These are phyloP conservation scores for Verticillium dahliae DNA, from an alignment of 2,329 filamentous ascomycete genomes.

Conservation along the genomic window DNA sequence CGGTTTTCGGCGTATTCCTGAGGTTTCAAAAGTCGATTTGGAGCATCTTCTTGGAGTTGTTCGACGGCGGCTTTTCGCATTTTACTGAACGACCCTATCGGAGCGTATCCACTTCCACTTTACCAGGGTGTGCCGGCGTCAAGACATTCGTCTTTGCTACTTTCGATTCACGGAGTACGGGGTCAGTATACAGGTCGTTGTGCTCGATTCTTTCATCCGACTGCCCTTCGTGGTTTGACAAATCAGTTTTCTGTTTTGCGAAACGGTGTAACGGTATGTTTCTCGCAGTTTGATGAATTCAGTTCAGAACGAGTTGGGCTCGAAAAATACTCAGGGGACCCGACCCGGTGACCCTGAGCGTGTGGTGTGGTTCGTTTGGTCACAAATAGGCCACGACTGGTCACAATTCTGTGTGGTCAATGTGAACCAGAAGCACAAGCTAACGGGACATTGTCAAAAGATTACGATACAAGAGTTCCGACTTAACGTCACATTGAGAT, in stretches of 20 bases:
- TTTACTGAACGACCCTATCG: slow-evolving; percentile 9
- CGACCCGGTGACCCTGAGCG: too few species aligned
- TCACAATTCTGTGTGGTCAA: neutral
- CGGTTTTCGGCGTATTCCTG: slow-evolving; percentile 9
- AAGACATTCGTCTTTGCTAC: slow-evolving; percentile 27
- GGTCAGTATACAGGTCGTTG: slow-evolving; percentile 27
- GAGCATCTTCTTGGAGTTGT: slow-evolving; percentile 11
- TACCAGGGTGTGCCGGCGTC: slow-evolving; percentile 33
- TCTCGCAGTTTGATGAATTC: neutral
- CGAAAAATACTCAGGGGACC: too few species aligned
- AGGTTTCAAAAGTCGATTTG: slow-evolving; percentile 11
- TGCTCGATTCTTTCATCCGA: slow-evolving; percentile 23
- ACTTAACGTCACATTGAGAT: neutral
- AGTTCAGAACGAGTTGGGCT: too few species aligned
- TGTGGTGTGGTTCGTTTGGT: too few species aligned
- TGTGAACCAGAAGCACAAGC: neutral
- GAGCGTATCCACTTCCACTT: slow-evolving; percentile 11
- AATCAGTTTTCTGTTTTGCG: slow-evolving; percentile 15
- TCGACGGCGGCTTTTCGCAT: slow-evolving; percentile 10
- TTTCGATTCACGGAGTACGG: slow-evolving; percentile 28
- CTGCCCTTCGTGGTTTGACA: slow-evolving; percentile 20
- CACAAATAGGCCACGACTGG: too few species aligned
- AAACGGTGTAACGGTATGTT: slow-evolving; percentile 19
- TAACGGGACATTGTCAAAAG: neutral
- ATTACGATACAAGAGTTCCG: neutral